Evolutionary conservation across 495 filamentous ascomycete species (phyloP).

Genomic region (Elasticomyces elasticus): DNA sequence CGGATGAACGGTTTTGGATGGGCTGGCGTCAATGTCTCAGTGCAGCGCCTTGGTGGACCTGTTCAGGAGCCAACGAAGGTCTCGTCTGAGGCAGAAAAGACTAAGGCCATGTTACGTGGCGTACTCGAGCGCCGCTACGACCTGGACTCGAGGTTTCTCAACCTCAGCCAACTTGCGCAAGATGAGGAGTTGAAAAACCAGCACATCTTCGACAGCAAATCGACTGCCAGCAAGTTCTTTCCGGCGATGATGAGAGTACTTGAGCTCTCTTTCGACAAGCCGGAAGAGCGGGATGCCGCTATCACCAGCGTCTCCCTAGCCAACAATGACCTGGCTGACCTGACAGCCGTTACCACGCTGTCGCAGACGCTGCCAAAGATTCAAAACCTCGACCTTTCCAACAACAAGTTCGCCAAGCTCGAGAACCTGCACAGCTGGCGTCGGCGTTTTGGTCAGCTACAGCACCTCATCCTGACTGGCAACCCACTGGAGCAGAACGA

Average conservation of each 20-base stretch:
- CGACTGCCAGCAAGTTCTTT: slow-evolving; percentile 78
- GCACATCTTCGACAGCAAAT: slow-evolving; percentile 62
- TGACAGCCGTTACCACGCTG: slow-evolving; percentile 59
- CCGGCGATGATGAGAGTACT: slow-evolving; percentile 76
- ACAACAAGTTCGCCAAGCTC: slow-evolving; percentile 59
- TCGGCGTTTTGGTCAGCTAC: slow-evolving; percentile 61
- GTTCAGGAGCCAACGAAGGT: neutral
- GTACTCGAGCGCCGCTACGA: slow-evolving; percentile 71
- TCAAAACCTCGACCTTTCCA: slow-evolving; percentile 73
- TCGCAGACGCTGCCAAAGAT: slow-evolving; percentile 68
- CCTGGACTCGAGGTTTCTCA: slow-evolving; percentile 56
- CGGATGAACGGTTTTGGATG: slow-evolving; percentile 20
- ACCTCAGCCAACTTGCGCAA: slow-evolving; percentile 61
- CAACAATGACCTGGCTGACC: slow-evolving; percentile 61
- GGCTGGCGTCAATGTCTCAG: slow-evolving; percentile 10
- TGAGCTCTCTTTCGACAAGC: slow-evolving; percentile 55
- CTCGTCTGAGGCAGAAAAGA: slow-evolving; percentile 48
- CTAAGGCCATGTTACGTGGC: slow-evolving; percentile 50
- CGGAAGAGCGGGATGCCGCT: slow-evolving; percentile 56
- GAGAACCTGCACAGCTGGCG: slow-evolving; percentile 58
- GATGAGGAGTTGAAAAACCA: slow-evolving; percentile 58
- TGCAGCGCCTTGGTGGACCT: slow-evolving; percentile 12
- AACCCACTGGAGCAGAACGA: slow-evolving; percentile 60
- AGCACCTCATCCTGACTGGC: slow-evolving; percentile 66
- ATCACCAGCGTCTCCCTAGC: slow-evolving; percentile 68